A percentile compares a stretch with the other conserved stretches of the same genome.
Conservation (phyloP, 2,329 filamentous ascomycete genomes). For the Ceratocystis albifundus region DNA sequence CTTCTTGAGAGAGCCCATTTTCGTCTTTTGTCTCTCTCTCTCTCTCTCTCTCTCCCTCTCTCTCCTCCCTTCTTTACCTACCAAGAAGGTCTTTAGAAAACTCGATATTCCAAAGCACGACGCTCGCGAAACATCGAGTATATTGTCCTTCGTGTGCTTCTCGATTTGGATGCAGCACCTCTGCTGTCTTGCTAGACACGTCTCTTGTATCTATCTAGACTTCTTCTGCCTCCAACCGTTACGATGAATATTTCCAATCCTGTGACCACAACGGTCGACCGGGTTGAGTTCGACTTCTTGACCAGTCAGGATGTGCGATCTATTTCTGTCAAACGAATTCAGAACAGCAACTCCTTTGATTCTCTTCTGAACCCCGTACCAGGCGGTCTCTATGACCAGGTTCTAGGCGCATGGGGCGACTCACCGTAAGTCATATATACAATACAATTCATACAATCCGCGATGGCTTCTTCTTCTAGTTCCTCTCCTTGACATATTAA, state of each 20-base stretch:
- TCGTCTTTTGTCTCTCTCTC: background rate
- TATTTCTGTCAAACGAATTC: slow-evolving; percentile 86
- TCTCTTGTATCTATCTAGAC: background rate
- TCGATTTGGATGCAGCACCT: background rate
- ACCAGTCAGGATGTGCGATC: slow-evolving; percentile 70
- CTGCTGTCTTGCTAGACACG: background rate
- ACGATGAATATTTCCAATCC: slow-evolving; percentile 66
- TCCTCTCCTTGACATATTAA: slow-evolving; percentile 13
- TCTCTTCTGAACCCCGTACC: slow-evolving; percentile 78
- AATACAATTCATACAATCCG: background rate
- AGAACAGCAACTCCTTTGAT: slow-evolving; percentile 91
- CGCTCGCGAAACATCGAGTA: background rate
- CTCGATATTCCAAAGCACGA: background rate
- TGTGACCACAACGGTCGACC: slow-evolving; percentile 68
- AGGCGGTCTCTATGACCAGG: slow-evolving; percentile 84
- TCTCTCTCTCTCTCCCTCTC: background rate
- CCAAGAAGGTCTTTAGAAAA: background rate
- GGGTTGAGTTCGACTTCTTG: slow-evolving; percentile 83
- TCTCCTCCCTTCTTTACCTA: background rate
- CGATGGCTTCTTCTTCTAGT: background rate
- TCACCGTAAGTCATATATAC: slow-evolving; percentile 46
- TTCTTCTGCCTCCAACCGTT: background rate
- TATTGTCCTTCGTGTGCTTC: background rate
- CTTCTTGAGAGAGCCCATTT: background rate
- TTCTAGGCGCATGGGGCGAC: slow-evolving; percentile 81